Base-by-base conservation (phyloP, 768 basidiomycete species). In the Cystobasidium onofrii region DNA sequence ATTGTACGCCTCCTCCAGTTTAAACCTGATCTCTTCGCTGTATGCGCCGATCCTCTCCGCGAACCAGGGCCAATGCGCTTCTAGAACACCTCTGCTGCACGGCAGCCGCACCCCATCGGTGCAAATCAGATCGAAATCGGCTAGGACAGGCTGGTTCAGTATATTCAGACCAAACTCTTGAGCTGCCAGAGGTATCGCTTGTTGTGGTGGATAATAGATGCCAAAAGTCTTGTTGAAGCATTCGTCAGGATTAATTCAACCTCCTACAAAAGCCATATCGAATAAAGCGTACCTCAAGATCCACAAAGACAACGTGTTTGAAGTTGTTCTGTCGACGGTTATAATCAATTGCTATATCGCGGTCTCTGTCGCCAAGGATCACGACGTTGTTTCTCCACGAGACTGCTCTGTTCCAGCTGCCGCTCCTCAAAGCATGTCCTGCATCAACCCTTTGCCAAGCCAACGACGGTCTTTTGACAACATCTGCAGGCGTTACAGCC, bases 31-130 rank as follows among this genome's bases (percentile, higher is more conserved):
- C 18, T 43, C n/a, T 17, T n/a, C 36, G 18, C 27, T 66, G 39
- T 75, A 75, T 25, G 73, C 72, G 1, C 57, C 60, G 7, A 78
- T 17, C 69, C 74, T 60, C 20, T 25, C 41, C 29, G 52, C 86
- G 84, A 99, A 93, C 95, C 95, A 99, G 0, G 90, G 87, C 95
- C 95, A 99, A 39, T 94, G 86, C 39, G 92, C 89, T 79, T 91
- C 89, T 33, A 99, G 83, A n/a, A 92, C 80, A 80, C 86, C 88
- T 60, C 91, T 85, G 27, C 92, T 93, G 80, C 91, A 93, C 64
- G 85, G 83, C 75, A 99, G 86, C 76, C 86, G 86, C 69, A 90
- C 85, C 1, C 91, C 91, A 80, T 98, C 95, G 76, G 94, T 91
- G 79, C 92, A 94, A 17, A 95, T 82, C 73, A 99, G 85, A 78